Base-by-base conservation (phyloP, 2,329 filamentous ascomycete species). In the Aureobasidium uvarum region DNA sequence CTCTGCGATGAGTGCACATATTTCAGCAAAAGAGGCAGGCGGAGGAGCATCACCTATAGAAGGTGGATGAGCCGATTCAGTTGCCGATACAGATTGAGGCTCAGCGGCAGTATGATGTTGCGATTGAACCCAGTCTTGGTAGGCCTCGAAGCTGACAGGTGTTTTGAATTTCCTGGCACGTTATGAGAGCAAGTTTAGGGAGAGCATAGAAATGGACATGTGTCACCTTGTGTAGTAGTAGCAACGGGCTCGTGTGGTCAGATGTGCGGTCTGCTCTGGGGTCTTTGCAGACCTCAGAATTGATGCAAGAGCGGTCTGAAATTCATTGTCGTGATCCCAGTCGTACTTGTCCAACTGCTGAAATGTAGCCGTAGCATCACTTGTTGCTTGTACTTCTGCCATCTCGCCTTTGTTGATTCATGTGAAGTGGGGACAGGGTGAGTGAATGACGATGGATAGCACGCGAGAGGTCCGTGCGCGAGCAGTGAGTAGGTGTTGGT, bases 1-100 rank as follows among this genome's bases (percentile, higher is more conserved):
- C 33, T 86, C 88, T 28, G 91, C 90, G 63, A 97, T 90, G 64
- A 96, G 84, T 72, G 91, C 89, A 64, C 96, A 88, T 68, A 97
- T 92, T 69, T 94, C 87, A 8, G 90, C 89, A 76, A 97, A 96
- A 1, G 87, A 89, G 56, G 87, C 88, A 3, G 92, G 92, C 71
- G 96, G 96, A 0, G 86, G 84, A 43, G 91, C 89, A 52, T 85
- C 81, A 5, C 67, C 67, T 20, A 55, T 56, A 16, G 60, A n/a
- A 41, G 67, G 20, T 11, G 60, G 28, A 5, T 65, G 51, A 14
- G 43, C 38, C 16, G 62, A 13, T 54, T 67, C 68, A 60, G 63
- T 43, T 38, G 65, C 50, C n/a, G 38, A 50, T 39, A 62, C 55
- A n/a, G 62, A n/a, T 28, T 64, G 39, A 18, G 20, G 28, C 8